A percentile compares a stretch with the other conserved stretches of the same genome.
phyloP scores from a whole-genome alignment of 202 grass and related monocot species.

The Panicum virgatum region DNA sequence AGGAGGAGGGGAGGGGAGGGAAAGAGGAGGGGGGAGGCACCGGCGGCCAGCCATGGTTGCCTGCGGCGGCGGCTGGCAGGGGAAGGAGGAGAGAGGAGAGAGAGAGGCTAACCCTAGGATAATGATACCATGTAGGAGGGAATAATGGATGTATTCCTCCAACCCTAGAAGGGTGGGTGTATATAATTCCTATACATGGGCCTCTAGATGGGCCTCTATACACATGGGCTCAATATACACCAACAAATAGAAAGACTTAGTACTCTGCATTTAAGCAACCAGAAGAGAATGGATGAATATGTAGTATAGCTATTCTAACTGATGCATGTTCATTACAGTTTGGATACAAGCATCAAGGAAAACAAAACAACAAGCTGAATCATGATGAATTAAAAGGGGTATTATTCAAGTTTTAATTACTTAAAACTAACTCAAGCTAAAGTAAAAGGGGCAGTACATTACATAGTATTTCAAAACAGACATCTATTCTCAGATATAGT shows the following conservation, averaged over 20 bases:
- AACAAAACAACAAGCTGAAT: neutral
- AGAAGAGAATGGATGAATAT: constrained; percentile 15
- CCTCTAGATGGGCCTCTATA: too few species aligned
- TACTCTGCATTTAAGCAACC: neutral
- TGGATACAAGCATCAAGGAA: neutral
- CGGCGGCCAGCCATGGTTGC: too few species aligned
- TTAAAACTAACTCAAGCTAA: neutral
- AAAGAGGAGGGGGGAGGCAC: too few species aligned
- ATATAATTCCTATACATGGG: too few species aligned
- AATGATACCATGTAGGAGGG: too few species aligned
- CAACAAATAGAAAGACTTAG: constrained; percentile 42
- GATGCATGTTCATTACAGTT: neutral
- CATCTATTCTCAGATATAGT: neutral
- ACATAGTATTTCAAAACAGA: neutral
- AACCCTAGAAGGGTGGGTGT: too few species aligned
- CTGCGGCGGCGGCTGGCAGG: too few species aligned
- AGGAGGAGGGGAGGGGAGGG: too few species aligned
- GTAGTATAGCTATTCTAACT: neutral
- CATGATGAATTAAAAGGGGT: neutral
- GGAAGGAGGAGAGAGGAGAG: too few species aligned
- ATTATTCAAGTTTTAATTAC: neutral
- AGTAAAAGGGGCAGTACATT: neutral
- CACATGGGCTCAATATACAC: too few species aligned
- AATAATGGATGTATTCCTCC: too few species aligned
- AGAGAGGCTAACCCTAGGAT: too few species aligned